These are phyloP conservation scores for Crucihimalaya himalaica DNA, from an alignment of 345 rosid genomes.

Conservation along the genomic window DNA sequence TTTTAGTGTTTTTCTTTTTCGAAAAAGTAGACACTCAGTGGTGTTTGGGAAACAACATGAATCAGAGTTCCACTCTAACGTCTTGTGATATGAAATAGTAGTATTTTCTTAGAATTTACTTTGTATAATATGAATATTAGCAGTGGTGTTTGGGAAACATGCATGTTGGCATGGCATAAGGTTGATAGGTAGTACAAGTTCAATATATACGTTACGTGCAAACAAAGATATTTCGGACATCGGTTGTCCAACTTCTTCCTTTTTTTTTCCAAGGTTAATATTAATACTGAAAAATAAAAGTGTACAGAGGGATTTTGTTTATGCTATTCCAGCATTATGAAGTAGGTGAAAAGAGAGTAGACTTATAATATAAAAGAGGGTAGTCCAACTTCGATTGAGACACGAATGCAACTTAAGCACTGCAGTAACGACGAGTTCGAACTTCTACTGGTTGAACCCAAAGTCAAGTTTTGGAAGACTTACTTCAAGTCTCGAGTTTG, in stretches of 20 bases:
- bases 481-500: not conserved
- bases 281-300: too few relatives aligned
- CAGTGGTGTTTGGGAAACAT: not conserved
- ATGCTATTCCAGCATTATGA: too few relatives aligned
- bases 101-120: not conserved
- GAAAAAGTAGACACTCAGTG: too few relatives aligned
- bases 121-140: not conserved
- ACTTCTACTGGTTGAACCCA: not conserved
- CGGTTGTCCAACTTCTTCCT: not conserved
- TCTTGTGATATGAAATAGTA: not conserved
- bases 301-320: too few relatives aligned
- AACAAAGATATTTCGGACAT: not conserved
- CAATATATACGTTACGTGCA: conserved; percentile 7
- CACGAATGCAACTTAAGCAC: not conserved
- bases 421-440: not conserved
- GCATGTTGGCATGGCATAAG: not conserved
- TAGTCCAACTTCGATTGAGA: not conserved
- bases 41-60: not conserved
- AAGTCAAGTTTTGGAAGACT: too few relatives aligned
- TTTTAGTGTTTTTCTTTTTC: too few relatives aligned
- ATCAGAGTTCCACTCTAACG: not conserved
- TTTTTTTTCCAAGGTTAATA: too few relatives aligned
- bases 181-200: not conserved
- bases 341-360: too few relatives aligned
- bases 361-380: too few relatives aligned